These are phyloP conservation scores for Chaetomium fimeti DNA, from an alignment of 495 filamentous ascomycete genomes.

Conservation along the genomic window DNA sequence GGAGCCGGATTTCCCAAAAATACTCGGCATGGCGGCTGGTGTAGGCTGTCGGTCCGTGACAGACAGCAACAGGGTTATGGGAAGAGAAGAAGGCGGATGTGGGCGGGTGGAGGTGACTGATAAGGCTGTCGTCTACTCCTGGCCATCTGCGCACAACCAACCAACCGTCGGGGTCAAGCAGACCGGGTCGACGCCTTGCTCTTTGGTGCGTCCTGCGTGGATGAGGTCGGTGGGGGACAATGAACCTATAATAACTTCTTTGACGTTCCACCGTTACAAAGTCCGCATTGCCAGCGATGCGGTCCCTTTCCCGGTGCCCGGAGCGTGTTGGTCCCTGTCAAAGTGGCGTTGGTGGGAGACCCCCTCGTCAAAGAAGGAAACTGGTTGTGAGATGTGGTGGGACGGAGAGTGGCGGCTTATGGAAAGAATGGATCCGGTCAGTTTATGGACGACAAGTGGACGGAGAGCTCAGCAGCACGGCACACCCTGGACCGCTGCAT, in stretches of 20 bases:
- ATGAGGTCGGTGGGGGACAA: constrained; percentile 19
- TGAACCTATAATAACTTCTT: constrained; percentile 24
- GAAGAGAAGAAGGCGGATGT: constrained; percentile 11
- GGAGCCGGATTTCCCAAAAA: constrained; percentile 42
- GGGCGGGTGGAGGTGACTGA: constrained; percentile 21
- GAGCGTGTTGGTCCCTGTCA: constrained; percentile 7
- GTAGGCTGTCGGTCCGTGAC: constrained; percentile 1
- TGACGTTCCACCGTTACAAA: constrained; percentile 30
- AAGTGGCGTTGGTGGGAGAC: neutral
- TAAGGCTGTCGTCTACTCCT: constrained; percentile 22
- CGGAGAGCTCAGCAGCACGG: constrained; percentile 27
- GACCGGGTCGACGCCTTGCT: constrained; percentile 27
- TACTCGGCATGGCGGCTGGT: constrained; percentile 31
- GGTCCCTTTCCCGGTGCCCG: constrained; percentile 18
- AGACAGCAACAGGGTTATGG: neutral
- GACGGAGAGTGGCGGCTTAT: constrained; percentile 22
- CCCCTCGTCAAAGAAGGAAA: neutral
- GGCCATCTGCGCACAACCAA: constrained; percentile 34
- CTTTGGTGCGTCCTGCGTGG: constrained; percentile 20
- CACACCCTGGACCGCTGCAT: constrained; percentile 29
- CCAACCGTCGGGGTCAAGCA: constrained; percentile 9
- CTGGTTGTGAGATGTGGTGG: constrained; percentile 19
- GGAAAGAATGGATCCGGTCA: constrained; percentile 26
- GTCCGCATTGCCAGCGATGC: constrained; percentile 42
- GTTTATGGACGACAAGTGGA: constrained; percentile 21